These are phyloP conservation scores for Xylaria sp. DNA, from an alignment of 2,329 filamentous ascomycete species.

Conservation along the genomic window DNA sequence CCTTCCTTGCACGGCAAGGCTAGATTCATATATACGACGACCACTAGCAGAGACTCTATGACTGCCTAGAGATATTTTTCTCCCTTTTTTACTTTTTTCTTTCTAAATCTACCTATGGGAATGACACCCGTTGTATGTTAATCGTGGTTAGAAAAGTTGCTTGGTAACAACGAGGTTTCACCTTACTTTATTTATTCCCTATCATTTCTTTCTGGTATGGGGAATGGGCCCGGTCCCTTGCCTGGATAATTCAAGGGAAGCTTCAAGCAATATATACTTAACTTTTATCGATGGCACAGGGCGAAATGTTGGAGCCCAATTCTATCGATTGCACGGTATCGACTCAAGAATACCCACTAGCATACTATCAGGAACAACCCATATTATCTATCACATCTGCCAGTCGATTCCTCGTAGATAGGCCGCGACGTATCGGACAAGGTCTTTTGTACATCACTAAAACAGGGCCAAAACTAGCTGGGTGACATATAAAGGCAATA, in stretches of 20 bases:
- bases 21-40: neutral
- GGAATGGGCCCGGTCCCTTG: neutral
- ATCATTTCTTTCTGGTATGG: neutral
- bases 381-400: neutral
- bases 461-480: neutral
- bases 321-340: neutral
- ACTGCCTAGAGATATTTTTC: neutral
- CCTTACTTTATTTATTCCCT: neutral
- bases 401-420: neutral
- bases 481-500: neutral
- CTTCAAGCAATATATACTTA: too few species aligned
- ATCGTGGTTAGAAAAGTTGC: too few species aligned
- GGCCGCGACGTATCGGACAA: neutral
- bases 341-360: neutral
- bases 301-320: neutral
- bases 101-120: too few species aligned
- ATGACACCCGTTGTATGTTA: too few species aligned
- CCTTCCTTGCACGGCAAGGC: slow-evolving; percentile 14
- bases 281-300: neutral
- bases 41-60: neutral
- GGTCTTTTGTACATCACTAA: neutral
- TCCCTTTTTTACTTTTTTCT: neutral
- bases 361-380: neutral
- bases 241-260: too few species aligned
- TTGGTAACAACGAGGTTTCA: neutral